Base-by-base conservation (phyloP, 2,329 filamentous ascomycete species). In the Elsinoe arachidis region DNA sequence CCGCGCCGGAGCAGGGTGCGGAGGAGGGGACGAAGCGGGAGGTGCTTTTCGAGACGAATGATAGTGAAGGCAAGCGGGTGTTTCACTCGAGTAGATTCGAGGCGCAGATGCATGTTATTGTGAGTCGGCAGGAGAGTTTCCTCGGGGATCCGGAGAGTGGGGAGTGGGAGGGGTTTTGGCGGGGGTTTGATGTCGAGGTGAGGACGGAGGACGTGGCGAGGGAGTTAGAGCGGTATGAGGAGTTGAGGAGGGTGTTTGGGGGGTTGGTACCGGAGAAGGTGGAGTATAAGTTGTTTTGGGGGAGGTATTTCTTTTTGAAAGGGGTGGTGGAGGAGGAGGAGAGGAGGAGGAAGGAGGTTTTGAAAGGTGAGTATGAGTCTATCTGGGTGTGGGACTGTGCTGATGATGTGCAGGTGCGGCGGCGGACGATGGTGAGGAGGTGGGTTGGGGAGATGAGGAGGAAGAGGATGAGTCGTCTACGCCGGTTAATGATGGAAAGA, bases 11-110 rank as follows among this genome's bases (percentile, higher is more conserved):
- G 1, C 75, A 76, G 55, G 72, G 72, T 60, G 63, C 60, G 15
- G 77, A 55, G n/a, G 78, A 76, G 1, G 75, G 76, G 55, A 63
- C 59, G n/a, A 77, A 55, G 23, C 53, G 54, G 10, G 70, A 86
- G 51, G 83, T 96, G 33, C 78, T 96, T 3, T 99, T 97, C 66
- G 93, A 97, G 75, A 95, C 89, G 68, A 95, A 92, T 70, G 92
- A 96, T 71, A 82, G 84, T 5, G 80, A 82, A 52, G 92, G 91
- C 23, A 96, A 93, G 77, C 81, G 93, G 57, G 90, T 97, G 14
- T 95, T 97, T 62, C 93, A 99, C 70, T 88, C 90, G 1, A 96
- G 90, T 54, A 82, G 93, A 60, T 92, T 96, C 68, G 93, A 99
- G 67, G 93, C 93, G 0, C 93, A 97, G 72, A 77, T 99, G 61